These are phyloP conservation scores for Lactifluus volemus DNA, from an alignment of 768 basidiomycete species.

Conservation along the genomic window DNA sequence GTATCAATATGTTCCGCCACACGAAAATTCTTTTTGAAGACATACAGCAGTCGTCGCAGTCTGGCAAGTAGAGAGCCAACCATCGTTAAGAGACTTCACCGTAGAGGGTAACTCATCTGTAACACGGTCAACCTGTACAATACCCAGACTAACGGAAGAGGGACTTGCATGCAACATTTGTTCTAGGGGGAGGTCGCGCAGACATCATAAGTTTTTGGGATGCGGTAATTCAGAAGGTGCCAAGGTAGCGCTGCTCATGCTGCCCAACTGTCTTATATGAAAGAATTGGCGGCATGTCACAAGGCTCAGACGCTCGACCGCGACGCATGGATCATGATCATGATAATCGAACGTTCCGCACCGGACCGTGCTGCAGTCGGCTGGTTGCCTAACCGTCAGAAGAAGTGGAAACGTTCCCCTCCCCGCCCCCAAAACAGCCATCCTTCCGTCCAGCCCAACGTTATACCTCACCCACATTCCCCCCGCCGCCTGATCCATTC, in stretches of 20 bases:
- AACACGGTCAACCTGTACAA: not conserved
- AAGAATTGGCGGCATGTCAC: not conserved
- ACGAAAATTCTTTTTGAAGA: not conserved
- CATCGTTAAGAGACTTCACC: constrained; percentile 2
- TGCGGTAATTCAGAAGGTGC: not conserved
- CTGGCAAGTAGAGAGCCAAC: constrained; percentile 5
- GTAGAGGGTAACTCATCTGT: constrained; percentile 1
- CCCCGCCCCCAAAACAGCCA: no score
- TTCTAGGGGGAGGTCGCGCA: not conserved
- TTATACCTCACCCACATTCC: no score
- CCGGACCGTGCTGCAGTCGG: not conserved
- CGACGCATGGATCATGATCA: not conserved
- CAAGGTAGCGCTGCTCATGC: not conserved
- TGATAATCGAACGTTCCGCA: not conserved
- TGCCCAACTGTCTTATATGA: not conserved
- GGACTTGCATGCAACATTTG: not conserved
- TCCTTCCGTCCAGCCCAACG: no score
- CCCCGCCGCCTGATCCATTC: no score
- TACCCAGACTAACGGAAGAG: not conserved
- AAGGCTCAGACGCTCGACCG: not conserved
- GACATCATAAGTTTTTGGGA: not conserved
- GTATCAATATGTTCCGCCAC: not conserved
- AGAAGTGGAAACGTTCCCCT: not conserved
- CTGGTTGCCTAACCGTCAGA: not conserved
- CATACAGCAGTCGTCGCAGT: not conserved